These are phyloP conservation scores for Mycothermus thermophilus DNA, from an alignment of 495 filamentous ascomycete species.

Conservation along the genomic window DNA sequence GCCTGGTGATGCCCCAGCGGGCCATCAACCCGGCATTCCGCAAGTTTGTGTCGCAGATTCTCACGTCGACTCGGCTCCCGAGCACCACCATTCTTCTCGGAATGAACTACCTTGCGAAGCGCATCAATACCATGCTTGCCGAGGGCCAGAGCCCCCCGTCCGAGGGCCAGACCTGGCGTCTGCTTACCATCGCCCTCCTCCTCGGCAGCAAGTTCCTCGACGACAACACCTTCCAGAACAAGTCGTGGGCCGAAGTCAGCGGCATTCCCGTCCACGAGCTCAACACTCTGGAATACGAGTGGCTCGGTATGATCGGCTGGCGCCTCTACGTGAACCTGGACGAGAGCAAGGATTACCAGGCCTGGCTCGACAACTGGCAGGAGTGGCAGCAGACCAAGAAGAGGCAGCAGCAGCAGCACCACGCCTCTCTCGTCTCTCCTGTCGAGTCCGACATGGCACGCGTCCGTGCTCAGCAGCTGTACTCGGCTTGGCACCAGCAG, in stretches of 20 bases:
- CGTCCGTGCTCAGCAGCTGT: slow-evolving; percentile 22
- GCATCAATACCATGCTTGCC: slow-evolving; percentile 60
- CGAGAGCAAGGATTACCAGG: slow-evolving; percentile 64
- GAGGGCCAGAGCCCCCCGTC: slow-evolving; percentile 41
- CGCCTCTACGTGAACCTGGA: slow-evolving; percentile 78
- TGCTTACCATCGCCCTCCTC: slow-evolving; percentile 77
- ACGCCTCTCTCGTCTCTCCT: slow-evolving; percentile 46
- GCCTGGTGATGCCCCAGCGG: slow-evolving; percentile 57
- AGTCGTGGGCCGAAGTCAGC: slow-evolving; percentile 97
- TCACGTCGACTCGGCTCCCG: slow-evolving; percentile 87
- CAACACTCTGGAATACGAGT: slow-evolving; percentile 83
- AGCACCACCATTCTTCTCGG: slow-evolving; percentile 91
- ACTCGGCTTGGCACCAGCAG: slow-evolving; percentile 40
- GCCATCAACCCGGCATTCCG: slow-evolving; percentile 65
- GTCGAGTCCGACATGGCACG: slow-evolving; percentile 49
- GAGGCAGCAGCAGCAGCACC: slow-evolving; percentile 34
- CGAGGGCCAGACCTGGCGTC: slow-evolving; percentile 71
- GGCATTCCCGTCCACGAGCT: slow-evolving; percentile 77
- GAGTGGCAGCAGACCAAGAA: slow-evolving; percentile 56
- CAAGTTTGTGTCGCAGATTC: slow-evolving; percentile 88
- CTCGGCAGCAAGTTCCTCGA: slow-evolving; percentile 97
- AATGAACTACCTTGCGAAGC: slow-evolving; percentile 74
- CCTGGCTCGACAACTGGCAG: slow-evolving; percentile 76
- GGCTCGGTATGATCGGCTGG: slow-evolving; percentile 76
- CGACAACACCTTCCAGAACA: slow-evolving; percentile 98